Percentiles rank a stretch among this genome's conserved stretches.
Conservation (phyloP, 345 rosid species). For the Corchorus olitorius region DNA sequence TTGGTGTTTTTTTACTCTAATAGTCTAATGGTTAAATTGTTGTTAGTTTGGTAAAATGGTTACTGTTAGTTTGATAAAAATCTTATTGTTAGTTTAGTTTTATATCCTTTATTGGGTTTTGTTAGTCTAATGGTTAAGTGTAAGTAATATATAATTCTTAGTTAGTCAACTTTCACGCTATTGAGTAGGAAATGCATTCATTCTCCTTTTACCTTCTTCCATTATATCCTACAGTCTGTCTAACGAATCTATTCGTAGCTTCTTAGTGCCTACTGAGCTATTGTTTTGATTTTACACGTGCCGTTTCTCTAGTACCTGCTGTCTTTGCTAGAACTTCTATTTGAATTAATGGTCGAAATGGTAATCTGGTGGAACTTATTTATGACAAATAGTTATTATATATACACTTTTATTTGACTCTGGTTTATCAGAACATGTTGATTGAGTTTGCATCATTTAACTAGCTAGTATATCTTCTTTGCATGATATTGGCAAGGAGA, state of each 20-base stretch:
- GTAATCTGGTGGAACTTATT: neutral
- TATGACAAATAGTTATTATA: neutral
- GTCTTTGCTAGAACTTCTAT: conserved; percentile 15
- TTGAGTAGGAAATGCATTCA: conserved; percentile 11
- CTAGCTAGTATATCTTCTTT: neutral
- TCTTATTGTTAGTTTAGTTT: too few relatives aligned
- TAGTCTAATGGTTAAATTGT: too few relatives aligned
- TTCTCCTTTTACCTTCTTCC: neutral
- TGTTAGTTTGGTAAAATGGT: too few relatives aligned
- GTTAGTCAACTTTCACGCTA: neutral
- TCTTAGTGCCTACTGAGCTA: conserved; percentile 12
- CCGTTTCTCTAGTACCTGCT: neutral
- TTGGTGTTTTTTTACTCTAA: too few relatives aligned
- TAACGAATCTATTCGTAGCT: neutral
- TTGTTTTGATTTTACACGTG: conserved; percentile 13
- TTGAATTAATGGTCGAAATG: conserved; percentile 17
- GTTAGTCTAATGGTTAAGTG: too few relatives aligned
- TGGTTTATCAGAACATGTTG: too few relatives aligned
- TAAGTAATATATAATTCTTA: neutral
- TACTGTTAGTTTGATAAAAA: too few relatives aligned
- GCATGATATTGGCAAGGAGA: neutral
- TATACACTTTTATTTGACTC: too few relatives aligned
- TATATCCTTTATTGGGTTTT: too few relatives aligned
- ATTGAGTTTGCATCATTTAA: neutral
- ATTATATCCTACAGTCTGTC: neutral